A percentile compares a stretch with the other conserved stretches of the same genome.
phyloP scores from a whole-genome alignment of 2,329 filamentous ascomycete species.

The Sporothrix brunneoviolacea region DNA sequence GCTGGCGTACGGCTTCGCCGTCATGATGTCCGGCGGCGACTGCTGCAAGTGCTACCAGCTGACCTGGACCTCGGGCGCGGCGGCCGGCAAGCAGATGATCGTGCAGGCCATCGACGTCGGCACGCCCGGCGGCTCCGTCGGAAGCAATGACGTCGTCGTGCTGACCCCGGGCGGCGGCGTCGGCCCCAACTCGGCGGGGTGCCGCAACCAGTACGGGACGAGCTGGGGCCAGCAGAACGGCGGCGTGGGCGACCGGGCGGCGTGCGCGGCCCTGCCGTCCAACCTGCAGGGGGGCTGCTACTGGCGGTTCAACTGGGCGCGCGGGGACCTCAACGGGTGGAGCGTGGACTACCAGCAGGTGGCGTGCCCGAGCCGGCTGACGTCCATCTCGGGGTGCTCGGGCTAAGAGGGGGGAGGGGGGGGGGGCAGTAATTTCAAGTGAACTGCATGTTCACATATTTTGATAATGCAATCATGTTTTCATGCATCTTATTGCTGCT shows the following conservation, averaged over 20 bases:
- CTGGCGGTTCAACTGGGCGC: constrained; percentile 22
- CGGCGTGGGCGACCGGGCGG: constrained; percentile 15
- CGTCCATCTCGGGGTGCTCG: too few relatives aligned
- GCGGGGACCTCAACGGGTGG: constrained; percentile 20
- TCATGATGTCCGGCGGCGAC: constrained; percentile 8
- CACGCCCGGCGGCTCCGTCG: neutral
- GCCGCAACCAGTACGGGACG: constrained; percentile 16
- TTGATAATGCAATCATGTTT: too few relatives aligned
- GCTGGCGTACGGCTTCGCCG: constrained; percentile 17
- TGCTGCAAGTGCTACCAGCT: constrained; percentile 20
- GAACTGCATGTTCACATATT: too few relatives aligned
- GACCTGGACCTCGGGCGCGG: constrained; percentile 14
- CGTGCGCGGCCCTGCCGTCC: constrained; percentile 17
- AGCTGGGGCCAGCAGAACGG: constrained; percentile 12
- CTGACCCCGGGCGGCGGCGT: constrained; percentile 16
- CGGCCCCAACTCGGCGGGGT: constrained; percentile 10
- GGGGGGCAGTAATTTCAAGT: too few relatives aligned
- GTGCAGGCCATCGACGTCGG: constrained; percentile 18
- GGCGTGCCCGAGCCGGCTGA: constrained; percentile 14
- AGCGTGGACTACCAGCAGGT: constrained; percentile 17
- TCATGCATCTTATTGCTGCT: too few relatives aligned
- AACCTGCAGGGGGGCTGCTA: constrained; percentile 20
- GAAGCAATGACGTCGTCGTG: constrained; percentile 13
- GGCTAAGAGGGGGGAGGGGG: too few relatives aligned
- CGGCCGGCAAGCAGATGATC: constrained; percentile 16